A percentile compares a stretch with the other conserved stretches of the same genome.
These are phyloP conservation scores for Lyophyllum semitale DNA, from an alignment of 768 basidiomycete genomes.

Conservation along the genomic window DNA sequence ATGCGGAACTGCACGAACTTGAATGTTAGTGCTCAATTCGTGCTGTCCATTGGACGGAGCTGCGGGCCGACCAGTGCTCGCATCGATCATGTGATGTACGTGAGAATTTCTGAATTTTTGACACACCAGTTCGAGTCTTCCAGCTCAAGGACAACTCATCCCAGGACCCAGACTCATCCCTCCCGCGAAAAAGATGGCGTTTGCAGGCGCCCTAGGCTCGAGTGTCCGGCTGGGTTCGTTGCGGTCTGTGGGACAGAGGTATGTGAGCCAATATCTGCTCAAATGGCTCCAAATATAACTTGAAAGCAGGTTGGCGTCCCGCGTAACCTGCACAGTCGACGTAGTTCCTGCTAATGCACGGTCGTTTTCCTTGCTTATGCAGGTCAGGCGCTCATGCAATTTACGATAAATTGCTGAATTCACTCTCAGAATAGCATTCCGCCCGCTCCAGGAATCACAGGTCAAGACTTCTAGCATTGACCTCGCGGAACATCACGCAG, in stretches of 20 bases:
- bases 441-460: slow-evolving; percentile 9
- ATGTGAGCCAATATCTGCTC: neutral
- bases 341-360: slow-evolving; percentile 12
- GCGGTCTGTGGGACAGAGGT: slow-evolving; percentile 17
- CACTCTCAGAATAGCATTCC: slow-evolving; percentile 13
- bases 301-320: slow-evolving; percentile 11
- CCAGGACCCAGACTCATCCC: too few relatives aligned
- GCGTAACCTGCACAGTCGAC: slow-evolving; percentile 8
- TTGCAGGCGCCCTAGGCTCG: slow-evolving; percentile 17
- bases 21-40: neutral
- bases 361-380: slow-evolving; percentile 21
- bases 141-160: too few relatives aligned
- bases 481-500: slow-evolving; percentile 16
- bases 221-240: slow-evolving; percentile 10
- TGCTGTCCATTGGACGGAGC: too few relatives aligned
- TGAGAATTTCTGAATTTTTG: slow-evolving; percentile 5
- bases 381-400: slow-evolving; percentile 12
- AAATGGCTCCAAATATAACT: neutral
- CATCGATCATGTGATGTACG: slow-evolving; percentile 6
- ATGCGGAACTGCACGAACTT: neutral
- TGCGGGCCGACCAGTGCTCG: neutral
- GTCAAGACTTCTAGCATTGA: slow-evolving; percentile 7
- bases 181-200: slow-evolving; percentile 12
- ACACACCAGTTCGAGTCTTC: neutral
- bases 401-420: slow-evolving; percentile 7